Evolutionary conservation across 2,329 filamentous ascomycete genomes (phyloP).

Genomic region (Pseudocercospora pini-densiflorae): DNA sequence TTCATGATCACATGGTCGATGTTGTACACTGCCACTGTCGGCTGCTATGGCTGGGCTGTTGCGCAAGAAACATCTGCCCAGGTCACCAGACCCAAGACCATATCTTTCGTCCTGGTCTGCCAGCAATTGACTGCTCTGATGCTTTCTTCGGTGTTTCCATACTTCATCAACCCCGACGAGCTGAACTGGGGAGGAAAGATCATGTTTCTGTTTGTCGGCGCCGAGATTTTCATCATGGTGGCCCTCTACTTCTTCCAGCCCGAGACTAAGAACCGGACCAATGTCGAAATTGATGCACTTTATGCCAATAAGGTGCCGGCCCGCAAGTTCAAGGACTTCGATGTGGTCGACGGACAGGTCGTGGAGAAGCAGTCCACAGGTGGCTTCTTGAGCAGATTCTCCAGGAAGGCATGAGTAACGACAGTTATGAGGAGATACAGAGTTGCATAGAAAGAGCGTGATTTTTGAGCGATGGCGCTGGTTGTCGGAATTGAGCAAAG

Average conservation of each 20-base stretch:
- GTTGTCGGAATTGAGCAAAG: too few species aligned
- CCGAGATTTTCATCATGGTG: slow-evolving; percentile 42
- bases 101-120: slow-evolving; percentile 34
- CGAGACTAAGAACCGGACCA: slow-evolving; percentile 46
- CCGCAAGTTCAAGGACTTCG: slow-evolving; percentile 31
- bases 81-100: slow-evolving; percentile 33
- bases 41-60: slow-evolving; percentile 36
- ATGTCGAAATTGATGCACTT: slow-evolving; percentile 41
- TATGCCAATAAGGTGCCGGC: slow-evolving; percentile 28
- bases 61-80: slow-evolving; percentile 34
- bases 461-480: too few species aligned
- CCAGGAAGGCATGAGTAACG: slow-evolving; percentile 20
- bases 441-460: not conserved
- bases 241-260: slow-evolving; percentile 43
- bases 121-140: slow-evolving; percentile 44
- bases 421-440: slow-evolving; percentile 1
- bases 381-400: slow-evolving; percentile 27
- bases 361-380: slow-evolving; percentile 28
- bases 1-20: slow-evolving; percentile 38
- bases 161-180: slow-evolving; percentile 46
- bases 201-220: slow-evolving; percentile 45
- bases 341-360: slow-evolving; percentile 30
- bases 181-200: slow-evolving; percentile 47
- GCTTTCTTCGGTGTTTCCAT: slow-evolving; percentile 44
- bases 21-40: slow-evolving; percentile 34